Conservation (phyloP, 495 filamentous ascomycete genomes). For the Hypomontagnella monticulosa region DNA sequence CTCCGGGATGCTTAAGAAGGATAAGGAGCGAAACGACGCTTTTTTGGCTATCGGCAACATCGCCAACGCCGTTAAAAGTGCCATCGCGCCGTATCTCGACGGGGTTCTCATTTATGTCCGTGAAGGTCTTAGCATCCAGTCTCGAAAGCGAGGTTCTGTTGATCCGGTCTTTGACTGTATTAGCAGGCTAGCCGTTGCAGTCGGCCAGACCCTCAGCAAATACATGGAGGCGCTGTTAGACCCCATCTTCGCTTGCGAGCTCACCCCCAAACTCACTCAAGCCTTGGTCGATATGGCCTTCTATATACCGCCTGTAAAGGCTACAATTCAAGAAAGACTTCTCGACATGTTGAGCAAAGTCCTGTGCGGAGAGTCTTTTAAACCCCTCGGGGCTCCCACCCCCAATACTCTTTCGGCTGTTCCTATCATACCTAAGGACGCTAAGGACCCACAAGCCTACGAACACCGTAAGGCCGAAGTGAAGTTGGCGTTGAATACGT, state of each 20-base stretch:
- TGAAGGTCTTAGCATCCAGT: constrained; percentile 86
- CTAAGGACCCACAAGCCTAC: constrained; percentile 74
- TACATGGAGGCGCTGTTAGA: constrained; percentile 97
- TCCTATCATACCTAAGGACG: constrained; percentile 85
- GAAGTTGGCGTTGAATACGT: constrained; percentile 87
- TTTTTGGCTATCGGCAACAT: constrained; percentile 96
- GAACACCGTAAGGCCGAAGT: constrained; percentile 88
- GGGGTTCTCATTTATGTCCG: constrained; percentile 90
- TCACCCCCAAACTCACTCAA: constrained; percentile 91
- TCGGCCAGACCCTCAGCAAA: constrained; percentile 95
- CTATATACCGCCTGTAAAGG: constrained; percentile 94
- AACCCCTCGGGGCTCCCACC: constrained; percentile 85
- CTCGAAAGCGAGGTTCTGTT: constrained; percentile 74
- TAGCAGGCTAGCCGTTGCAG: constrained; percentile 92
- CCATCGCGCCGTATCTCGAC: constrained; percentile 95
- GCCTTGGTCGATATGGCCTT: constrained; percentile 98
- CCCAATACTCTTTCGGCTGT: constrained; percentile 70
- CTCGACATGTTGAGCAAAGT: constrained; percentile 95
- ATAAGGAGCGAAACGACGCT: constrained; percentile 89
- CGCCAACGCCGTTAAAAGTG: constrained; percentile 91
- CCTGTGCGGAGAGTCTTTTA: constrained; percentile 89
- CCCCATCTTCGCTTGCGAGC: constrained; percentile 94
- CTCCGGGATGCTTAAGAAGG: constrained; percentile 92
- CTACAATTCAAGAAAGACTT: constrained; percentile 90
- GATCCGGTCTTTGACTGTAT: constrained; percentile 99